Evolutionary conservation across 1,139 yeast species (phyloP), one percentile per base, ranked within the genome.

Genomic region (Hanseniaspora gamundiae): DNA sequence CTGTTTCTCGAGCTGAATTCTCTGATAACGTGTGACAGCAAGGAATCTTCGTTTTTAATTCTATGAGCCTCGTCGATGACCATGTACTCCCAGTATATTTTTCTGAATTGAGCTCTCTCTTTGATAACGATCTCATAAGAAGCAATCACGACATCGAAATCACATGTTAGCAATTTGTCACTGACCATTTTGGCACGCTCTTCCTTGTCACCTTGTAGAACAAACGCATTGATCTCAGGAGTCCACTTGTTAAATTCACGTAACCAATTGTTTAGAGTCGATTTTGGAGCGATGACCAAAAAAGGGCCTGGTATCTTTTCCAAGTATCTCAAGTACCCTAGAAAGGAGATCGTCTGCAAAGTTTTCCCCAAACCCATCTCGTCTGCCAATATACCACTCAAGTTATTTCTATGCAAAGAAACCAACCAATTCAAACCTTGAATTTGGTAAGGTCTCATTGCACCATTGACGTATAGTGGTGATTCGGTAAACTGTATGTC

Each of bases 301-400:
- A 78, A 85, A 1, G 91, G 93, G 0, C 93, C 93, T 47, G 70
- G 73, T 31, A 78, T 69, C 13, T 71, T 65, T 52, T 71, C 74
- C 44, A 75, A 63, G 55, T 76, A 80, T 49, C 91, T 68, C 42
- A 82, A 64, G 54, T 78, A 81, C 1, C 91, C 91, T 44, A 82
- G 64, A 52, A 82, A 82, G 5, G 97, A 78, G 48, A 91, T 86
- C 0, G 96, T 86, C 61, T 91, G 98, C 48, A 91, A 69, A 1
- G 98, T 91, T 60, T 91, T 91, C 48, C 98, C 98, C 47, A 91
- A 71, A 1, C 98, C 98, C 98, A 91, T 91, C 63, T 91, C 98
- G 64, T 91, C 98, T 9, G 98, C 98, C 47, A 91, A 70, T 42
- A 91, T 88, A 41, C 97, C 97, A 1, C 93, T 79, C 45, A 88